Evolutionary conservation across 2,329 filamentous ascomycete species (phyloP), one percentile per base, ranked within the genome.

Genomic region (Blumeriella jaapii): DNA sequence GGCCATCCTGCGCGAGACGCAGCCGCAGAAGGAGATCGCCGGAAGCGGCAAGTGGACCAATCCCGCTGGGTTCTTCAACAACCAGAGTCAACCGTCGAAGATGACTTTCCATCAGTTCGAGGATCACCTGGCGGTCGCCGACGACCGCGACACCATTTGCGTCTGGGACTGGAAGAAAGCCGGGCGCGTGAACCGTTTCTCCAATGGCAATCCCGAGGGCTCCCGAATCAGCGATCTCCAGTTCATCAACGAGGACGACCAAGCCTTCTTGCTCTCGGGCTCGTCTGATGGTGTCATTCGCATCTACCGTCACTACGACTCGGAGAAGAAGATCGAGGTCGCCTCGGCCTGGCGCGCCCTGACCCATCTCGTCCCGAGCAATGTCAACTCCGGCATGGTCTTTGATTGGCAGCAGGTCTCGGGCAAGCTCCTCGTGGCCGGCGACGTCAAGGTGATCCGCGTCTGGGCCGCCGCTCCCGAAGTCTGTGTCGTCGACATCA

Each of bases 321-420:
- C 74, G 14, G 69, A 78, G 29, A 69, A 70, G 44, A 69, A 77
- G 33, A 78, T 91, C 17, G 82, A 93, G 60, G 71, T 98, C 18
- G 86, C 93, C 3, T 86, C 89, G 1, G 74, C 85, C 12, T 96
- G 93, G 75, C 77, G 91, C 29, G 91, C 91, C 4, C 62, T 98
- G 40, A 93, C 85, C 9, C 85, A 98, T 59, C 81, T 96, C 55
- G 82, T 96, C 5, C 85, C 87, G 3, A 93, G 84, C 57, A 94
- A 89, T 52, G 81, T 87, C 53, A 93, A 94, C 57, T 87, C 87
- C 1, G 91, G 91, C 14, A 80, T 98, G 61, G 89, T 96, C 16
- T 93, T 96, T 55, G 89, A 98, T 58, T 98, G 91, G 91, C 89
- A 96, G 57, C 91, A 98, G 61, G 87, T 93, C n/a, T 84, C 85